Percentiles rank a stretch among this genome's conserved stretches.
These are phyloP conservation scores for Aspergillus felis DNA, from an alignment of 2,329 filamentous ascomycete species.

Conservation along the genomic window DNA sequence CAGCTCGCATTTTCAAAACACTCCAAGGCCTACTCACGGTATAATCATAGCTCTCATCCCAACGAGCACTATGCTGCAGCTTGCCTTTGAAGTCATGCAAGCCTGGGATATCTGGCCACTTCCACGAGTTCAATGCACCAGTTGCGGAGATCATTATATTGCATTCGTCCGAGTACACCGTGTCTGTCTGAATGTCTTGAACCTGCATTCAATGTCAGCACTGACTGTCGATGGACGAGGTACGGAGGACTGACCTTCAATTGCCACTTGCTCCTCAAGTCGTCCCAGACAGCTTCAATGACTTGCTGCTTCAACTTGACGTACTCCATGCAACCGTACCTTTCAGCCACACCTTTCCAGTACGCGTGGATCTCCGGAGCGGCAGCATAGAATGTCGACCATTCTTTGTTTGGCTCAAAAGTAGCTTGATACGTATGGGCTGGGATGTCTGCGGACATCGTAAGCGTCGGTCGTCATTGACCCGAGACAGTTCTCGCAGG, in stretches of 20 bases:
- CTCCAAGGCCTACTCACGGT: slow-evolving; percentile 14
- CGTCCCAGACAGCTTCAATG: slow-evolving; percentile 43
- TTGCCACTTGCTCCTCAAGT: slow-evolving; percentile 27
- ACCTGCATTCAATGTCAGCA: slow-evolving; percentile 12
- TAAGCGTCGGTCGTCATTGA: neutral
- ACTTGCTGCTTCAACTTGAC: slow-evolving; percentile 47
- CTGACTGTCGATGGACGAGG: neutral
- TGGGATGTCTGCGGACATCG: slow-evolving; percentile 37
- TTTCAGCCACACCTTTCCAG: slow-evolving; percentile 43
- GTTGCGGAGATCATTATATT: slow-evolving; percentile 37
- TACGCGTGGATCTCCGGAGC: slow-evolving; percentile 49
- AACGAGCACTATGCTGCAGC: slow-evolving; percentile 43
- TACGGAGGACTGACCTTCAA: slow-evolving; percentile 16
- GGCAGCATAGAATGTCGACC: slow-evolving; percentile 48
- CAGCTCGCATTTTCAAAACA: neutral
- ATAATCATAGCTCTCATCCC: slow-evolving; percentile 37
- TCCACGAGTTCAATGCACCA: slow-evolving; percentile 41
- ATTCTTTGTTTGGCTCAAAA: slow-evolving; percentile 47
- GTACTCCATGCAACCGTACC: slow-evolving; percentile 45
- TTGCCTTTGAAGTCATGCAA: slow-evolving; percentile 45
- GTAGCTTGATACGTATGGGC: slow-evolving; percentile 49
- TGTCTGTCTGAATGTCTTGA: slow-evolving; percentile 19
- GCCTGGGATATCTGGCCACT: slow-evolving; percentile 46
- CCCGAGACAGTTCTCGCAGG: neutral
- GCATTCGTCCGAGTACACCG: slow-evolving; percentile 22